Percentiles rank a stretch among this genome's conserved stretches.
These are phyloP conservation scores for Plantago major DNA, from an alignment of 257 asterid species.

Conservation along the genomic window DNA sequence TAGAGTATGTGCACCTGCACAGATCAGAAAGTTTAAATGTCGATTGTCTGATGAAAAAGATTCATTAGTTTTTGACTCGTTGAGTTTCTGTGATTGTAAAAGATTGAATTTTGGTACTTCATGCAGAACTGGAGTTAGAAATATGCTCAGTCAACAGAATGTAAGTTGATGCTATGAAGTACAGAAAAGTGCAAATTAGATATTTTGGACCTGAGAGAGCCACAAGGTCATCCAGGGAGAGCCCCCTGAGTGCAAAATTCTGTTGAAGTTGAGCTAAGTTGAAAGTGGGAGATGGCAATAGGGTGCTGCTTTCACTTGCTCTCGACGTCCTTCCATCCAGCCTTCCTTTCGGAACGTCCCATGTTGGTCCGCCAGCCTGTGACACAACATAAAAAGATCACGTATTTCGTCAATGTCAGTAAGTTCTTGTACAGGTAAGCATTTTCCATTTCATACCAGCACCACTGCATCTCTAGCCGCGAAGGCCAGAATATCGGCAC, in stretches of 20 bases:
- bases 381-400: background rate
- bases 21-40: background rate
- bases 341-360: slow-evolving; percentile 81
- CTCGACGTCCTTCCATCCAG: slow-evolving; percentile 66
- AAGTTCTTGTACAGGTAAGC: background rate
- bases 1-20: slow-evolving; percentile 75
- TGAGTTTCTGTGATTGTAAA: too few species aligned
- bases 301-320: slow-evolving; percentile 59
- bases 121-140: too few species aligned
- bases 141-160: too few species aligned
- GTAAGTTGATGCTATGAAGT: too few species aligned
- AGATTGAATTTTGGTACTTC: too few species aligned
- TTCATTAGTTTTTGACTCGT: too few species aligned
- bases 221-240: slow-evolving; percentile 53
- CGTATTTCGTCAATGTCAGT: background rate
- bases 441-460: slow-evolving; percentile 32
- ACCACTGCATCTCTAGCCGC: slow-evolving; percentile 84
- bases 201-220: slow-evolving; percentile 57
- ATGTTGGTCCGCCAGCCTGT: slow-evolving; percentile 76
- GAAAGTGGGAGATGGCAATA: slow-evolving; percentile 64
- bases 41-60: background rate
- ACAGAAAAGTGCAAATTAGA: background rate
- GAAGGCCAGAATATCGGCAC: slow-evolving; percentile 72
- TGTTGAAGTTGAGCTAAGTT: slow-evolving; percentile 53
- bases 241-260: slow-evolving; percentile 60